A percentile compares a stretch with the other conserved stretches of the same genome.
phyloP scores from a whole-genome alignment of 768 basidiomycete genomes.

The Cystobasidium ongulense region DNA sequence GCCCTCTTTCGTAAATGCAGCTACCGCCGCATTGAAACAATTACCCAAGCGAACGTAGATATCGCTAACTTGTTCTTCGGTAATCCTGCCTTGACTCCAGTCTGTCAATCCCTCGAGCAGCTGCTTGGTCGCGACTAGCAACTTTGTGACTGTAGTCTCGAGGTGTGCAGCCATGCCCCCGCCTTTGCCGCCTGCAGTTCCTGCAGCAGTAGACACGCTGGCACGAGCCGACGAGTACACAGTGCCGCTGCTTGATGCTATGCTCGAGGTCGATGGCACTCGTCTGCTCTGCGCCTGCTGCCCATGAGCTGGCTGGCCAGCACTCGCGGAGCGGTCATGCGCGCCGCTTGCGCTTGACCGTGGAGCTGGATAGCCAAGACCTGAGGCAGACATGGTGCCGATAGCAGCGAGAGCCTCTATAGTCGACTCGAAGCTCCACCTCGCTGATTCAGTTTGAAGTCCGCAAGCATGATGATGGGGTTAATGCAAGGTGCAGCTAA shows the following conservation, averaged over 20 bases:
- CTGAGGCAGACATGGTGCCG: not conserved
- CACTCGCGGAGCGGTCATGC: not conserved
- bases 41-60: slow-evolving; percentile 94
- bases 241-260: slow-evolving; percentile 18
- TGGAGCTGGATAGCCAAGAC: not conserved
- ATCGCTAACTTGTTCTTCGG: slow-evolving; percentile 80
- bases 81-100: slow-evolving; percentile 67
- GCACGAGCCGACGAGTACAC: slow-evolving; percentile 6
- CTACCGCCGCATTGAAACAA: slow-evolving; percentile 89
- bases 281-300: slow-evolving; percentile 14
- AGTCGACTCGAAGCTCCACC: too few species aligned
- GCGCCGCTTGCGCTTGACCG: not conserved
- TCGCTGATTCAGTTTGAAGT: too few species aligned
- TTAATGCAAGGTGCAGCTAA: not conserved
- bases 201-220: not conserved
- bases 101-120: slow-evolving; percentile 79
- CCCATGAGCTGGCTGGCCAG: not conserved
- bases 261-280: not conserved
- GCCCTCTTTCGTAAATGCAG: slow-evolving; percentile 71
- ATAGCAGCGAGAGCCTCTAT: too few species aligned
- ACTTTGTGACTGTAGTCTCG: slow-evolving; percentile 81
- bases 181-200: not conserved
- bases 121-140: slow-evolving; percentile 88
- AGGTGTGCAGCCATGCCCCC: slow-evolving; percentile 43
- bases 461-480: not conserved